These are phyloP conservation scores for Paraglomus brasilianum DNA, from an alignment of 192 early-diverging fungal species.

Conservation along the genomic window DNA sequence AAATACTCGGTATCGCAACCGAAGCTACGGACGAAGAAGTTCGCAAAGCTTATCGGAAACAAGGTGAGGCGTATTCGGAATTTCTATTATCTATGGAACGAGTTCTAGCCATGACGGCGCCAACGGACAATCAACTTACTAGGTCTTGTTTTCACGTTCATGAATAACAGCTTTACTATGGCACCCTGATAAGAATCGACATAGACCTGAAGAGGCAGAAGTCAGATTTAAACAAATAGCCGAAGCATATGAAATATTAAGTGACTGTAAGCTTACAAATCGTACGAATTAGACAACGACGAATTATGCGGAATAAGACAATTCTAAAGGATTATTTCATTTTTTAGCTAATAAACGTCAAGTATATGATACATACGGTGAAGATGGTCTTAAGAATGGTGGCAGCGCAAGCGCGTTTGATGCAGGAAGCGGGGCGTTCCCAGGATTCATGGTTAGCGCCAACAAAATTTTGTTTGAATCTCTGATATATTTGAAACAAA, in stretches of 20 bases:
- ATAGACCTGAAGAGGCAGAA: constrained; percentile 65
- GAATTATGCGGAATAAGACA: not conserved
- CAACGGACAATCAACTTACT: too few species aligned
- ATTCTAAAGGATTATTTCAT: too few species aligned
- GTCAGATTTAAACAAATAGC: constrained; percentile 39
- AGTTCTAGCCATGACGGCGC: too few species aligned
- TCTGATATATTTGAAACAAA: too few species aligned
- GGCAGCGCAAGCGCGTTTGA: not conserved
- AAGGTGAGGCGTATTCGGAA: constrained; percentile 36
- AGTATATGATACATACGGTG: constrained; percentile 34
- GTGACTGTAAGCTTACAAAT: constrained; percentile 33
- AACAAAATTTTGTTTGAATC: too few species aligned
- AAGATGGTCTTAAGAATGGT: constrained; percentile 28
- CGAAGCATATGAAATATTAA: constrained; percentile 43
- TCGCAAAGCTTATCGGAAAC: constrained; percentile 80
- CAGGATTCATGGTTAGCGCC: too few species aligned
- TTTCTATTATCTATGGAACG: too few species aligned
- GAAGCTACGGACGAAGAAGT: constrained; percentile 75
- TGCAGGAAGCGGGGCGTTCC: too few species aligned
- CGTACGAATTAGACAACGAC: too few species aligned
- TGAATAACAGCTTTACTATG: constrained; percentile 60
- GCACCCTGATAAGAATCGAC: constrained; percentile 76
- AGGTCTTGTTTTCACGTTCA: too few species aligned
- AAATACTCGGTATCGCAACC: constrained; percentile 76
- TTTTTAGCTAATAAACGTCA: constrained; percentile 36